Evolutionary conservation across 2,329 filamentous ascomycete species (phyloP).

Genomic region (Daldinia eschscholtzii): DNA sequence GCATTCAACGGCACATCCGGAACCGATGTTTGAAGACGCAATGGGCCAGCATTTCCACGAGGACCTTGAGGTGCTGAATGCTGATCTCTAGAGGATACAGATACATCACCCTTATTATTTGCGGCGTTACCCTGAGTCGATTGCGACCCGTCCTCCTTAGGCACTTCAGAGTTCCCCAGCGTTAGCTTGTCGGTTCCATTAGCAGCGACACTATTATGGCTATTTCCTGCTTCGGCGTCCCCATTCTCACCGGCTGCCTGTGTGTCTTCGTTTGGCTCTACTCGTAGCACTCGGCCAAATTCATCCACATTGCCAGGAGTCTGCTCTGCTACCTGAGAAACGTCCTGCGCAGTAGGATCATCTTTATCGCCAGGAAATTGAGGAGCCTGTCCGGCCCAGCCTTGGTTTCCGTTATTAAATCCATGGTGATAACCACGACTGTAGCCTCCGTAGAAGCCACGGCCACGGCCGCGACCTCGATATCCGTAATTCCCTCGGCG

Average conservation of each 20-base stretch:
- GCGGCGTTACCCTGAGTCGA: slow-evolving; percentile 49
- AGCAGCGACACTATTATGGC: slow-evolving; percentile 42
- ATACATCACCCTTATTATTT: slow-evolving; percentile 51
- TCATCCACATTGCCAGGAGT: slow-evolving; percentile 56
- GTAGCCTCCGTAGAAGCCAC: slow-evolving; percentile 64
- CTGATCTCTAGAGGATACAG: slow-evolving; percentile 52
- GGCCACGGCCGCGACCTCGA: slow-evolving; percentile 75
- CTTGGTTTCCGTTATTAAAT: slow-evolving; percentile 52
- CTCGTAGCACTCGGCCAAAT: slow-evolving; percentile 55
- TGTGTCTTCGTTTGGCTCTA: slow-evolving; percentile 45
- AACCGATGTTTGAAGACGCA: slow-evolving; percentile 45
- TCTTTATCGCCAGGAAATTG: slow-evolving; percentile 42
- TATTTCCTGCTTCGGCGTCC: slow-evolving; percentile 41
- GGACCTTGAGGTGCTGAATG: slow-evolving; percentile 47
- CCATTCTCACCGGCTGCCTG: slow-evolving; percentile 45
- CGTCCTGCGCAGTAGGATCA: slow-evolving; percentile 42
- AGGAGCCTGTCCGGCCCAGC: slow-evolving; percentile 47
- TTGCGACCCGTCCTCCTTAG: slow-evolving; percentile 46
- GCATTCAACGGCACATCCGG: slow-evolving; percentile 74
- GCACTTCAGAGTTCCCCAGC: slow-evolving; percentile 46
- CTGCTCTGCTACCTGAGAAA: slow-evolving; percentile 43
- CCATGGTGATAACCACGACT: slow-evolving; percentile 68
- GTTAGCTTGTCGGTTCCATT: slow-evolving; percentile 43
- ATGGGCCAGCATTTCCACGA: slow-evolving; percentile 43
- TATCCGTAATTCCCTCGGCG: slow-evolving; percentile 75